phyloP scores from a whole-genome alignment of 768 basidiomycete genomes.

The Suillus ampliporus region DNA sequence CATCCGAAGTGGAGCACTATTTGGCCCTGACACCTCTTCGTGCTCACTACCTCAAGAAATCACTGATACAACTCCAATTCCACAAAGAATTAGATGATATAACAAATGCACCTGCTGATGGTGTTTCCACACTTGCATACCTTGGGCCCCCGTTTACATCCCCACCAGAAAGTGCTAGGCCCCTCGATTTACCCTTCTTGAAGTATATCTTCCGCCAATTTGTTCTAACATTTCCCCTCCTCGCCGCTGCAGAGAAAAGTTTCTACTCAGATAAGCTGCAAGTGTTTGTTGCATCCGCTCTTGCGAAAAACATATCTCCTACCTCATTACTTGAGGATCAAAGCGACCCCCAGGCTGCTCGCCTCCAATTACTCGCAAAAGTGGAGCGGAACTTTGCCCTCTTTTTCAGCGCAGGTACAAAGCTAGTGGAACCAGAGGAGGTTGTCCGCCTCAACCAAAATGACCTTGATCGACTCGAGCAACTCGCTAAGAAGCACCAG shows the following conservation, averaged over 20 bases:
- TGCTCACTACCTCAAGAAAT: slow-evolving; percentile 98
- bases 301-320: slow-evolving; percentile 78
- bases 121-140: slow-evolving; percentile 75
- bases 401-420: slow-evolving; percentile 82
- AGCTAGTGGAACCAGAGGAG: slow-evolving; percentile 84
- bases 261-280: slow-evolving; percentile 97
- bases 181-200: slow-evolving; percentile 84
- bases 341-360: slow-evolving; percentile 56
- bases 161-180: slow-evolving; percentile 60
- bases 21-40: slow-evolving; percentile 78
- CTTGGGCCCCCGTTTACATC: slow-evolving; percentile 89
- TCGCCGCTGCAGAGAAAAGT: slow-evolving; percentile 83
- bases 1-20: slow-evolving; percentile 5
- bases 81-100: slow-evolving; percentile 75
- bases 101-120: slow-evolving; percentile 49
- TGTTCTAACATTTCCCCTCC: slow-evolving; percentile 93
- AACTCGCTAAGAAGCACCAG: slow-evolving; percentile 66
- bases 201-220: slow-evolving; percentile 92
- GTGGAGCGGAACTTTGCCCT: slow-evolving; percentile 85
- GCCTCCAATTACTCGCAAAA: slow-evolving; percentile 74
- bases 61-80: slow-evolving; percentile 88
- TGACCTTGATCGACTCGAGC: slow-evolving; percentile 82
- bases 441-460: slow-evolving; percentile 87
- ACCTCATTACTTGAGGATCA: slow-evolving; percentile 62
- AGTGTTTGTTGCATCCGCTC: slow-evolving; percentile 85